Evolutionary conservation across 352 stramenopile species (phyloP).

Genomic region (Phytophthora ohioensis): DNA sequence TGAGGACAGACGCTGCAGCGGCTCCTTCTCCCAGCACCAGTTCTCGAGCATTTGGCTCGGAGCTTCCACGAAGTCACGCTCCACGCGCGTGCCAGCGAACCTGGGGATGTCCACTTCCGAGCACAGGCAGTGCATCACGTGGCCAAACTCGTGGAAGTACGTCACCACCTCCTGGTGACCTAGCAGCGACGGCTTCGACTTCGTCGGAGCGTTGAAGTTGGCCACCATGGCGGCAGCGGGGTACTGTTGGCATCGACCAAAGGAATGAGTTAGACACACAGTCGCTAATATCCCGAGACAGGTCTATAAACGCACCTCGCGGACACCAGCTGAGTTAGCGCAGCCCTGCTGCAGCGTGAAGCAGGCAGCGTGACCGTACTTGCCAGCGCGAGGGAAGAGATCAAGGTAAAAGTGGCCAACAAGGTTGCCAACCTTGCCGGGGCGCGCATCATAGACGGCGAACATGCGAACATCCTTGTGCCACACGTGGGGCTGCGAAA

Average conservation of each 20-base stretch:
- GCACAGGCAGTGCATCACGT: slow-evolving; percentile 93
- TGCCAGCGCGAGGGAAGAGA: slow-evolving; percentile 86
- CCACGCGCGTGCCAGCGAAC: slow-evolving; percentile 81
- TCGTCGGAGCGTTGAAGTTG: slow-evolving; percentile 89
- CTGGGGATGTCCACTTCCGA: slow-evolving; percentile 81
- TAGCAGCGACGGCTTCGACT: slow-evolving; percentile 81
- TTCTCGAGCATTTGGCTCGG: slow-evolving; percentile 93
- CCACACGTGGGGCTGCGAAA: slow-evolving; percentile 84
- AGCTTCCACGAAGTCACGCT: slow-evolving; percentile 92
- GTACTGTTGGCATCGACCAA: slow-evolving; percentile 41
- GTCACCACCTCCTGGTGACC: slow-evolving; percentile 90
- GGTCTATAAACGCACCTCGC: slow-evolving; percentile 41
- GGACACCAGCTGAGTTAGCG: slow-evolving; percentile 63
- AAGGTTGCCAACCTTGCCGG: slow-evolving; percentile 56
- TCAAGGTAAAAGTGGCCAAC: slow-evolving; percentile 92
- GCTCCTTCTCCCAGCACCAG: slow-evolving; percentile 91
- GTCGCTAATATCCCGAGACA: too few species aligned
- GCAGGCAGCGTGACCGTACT: slow-evolving; percentile 91
- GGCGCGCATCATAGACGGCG: slow-evolving; percentile 76
- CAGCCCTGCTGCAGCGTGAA: slow-evolving; percentile 89
- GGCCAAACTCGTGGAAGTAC: slow-evolving; percentile 92
- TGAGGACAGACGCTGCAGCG: slow-evolving; percentile 85
- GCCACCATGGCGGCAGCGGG: slow-evolving; percentile 91
- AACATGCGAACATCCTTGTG: slow-evolving; percentile 92
- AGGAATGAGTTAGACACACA: slow-evolving; percentile 8